Evolutionary conservation across 2,329 filamentous ascomycete species (phyloP), one percentile per base, ranked within the genome.

Genomic region (Pseudocercospora fijiensis): DNA sequence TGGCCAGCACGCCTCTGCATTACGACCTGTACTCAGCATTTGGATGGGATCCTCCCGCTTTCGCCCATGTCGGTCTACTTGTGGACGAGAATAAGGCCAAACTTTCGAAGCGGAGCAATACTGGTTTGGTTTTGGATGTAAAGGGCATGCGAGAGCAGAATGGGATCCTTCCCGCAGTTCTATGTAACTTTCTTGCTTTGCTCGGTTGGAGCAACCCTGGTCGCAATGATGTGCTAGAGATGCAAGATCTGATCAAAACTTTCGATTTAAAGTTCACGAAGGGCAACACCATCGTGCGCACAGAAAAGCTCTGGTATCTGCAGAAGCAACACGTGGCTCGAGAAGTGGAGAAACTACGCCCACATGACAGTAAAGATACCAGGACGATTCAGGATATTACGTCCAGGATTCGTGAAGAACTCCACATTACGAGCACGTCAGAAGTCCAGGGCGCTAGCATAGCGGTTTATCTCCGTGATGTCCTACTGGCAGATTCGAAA

Each of bases 261-360:
- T 94, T 97, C 74, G 87, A 88, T 52, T 83, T 96, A 68, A 92
- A 92, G 73, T 96, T 97, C 78, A 98, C 92, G 2, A 91, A 90
- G 71, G 94, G 94, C 9, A 93, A 97, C 75, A 91, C 93, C 6
- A 89, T 90, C 13, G 91, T 97, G 18, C 87, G 90, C 20, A 85
- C 88, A 57, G 86, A 88, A 56, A 99, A 98, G 74, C 83, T 98
- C 16, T 84, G 86, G 70, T 91, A 88, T 75, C 84, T 98, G 56
- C 91, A 97, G 73, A 86, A 85, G 70, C 84, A 85, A 53, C 91
- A 94, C 73, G 83, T 83, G n/a, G 77, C 80, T 43, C 77, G 78
- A 5, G 80, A 80, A 58, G 81, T 82, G 41, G 71, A 79, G 49
- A 74, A 73, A 22, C 79, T 80, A 66, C 83, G 84, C 47, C 71